Base-by-base conservation (phyloP, 75 land plant species). In the Pinus albicaulis region DNA sequence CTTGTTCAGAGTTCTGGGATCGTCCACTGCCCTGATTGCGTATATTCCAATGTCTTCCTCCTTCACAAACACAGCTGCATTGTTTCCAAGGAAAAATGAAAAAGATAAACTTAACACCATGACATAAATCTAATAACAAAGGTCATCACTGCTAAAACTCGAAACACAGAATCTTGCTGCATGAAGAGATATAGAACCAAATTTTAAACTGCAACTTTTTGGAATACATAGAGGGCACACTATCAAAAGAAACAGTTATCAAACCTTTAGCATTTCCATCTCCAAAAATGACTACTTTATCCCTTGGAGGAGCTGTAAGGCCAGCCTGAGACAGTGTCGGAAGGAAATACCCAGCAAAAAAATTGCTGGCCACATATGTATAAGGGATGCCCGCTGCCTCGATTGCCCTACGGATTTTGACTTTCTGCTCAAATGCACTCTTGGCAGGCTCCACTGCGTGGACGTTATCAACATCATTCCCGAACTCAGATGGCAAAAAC, bases 401-500 rank as follows among this genome's bases (percentile, higher is more conserved):
- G 14, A 90, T 73, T 25, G 73, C 57, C 13, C 90, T 41, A 1
- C 90, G 83, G 55, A 90, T n/a, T 22, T 76, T 24, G 16, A 63
- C 83, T 65, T 90, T 90, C 24, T 2, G 19, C 1, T n/a, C 80
- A 64, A 80, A 87, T 7, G 62, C 26, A n/a, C 75, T 41, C 52
- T 85, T 79, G 10, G 80, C 82, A 5, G 86, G 87, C 60, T 85
- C 83, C 14, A 87, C 75, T 8, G 84, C 79, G 55, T 83, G 76
- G 7, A 28, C 62, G 1, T 63, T 76, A 72, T 81, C 92, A 22
- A 82, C 79, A 65, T 90, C 92, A 25, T 64, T 85, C 13, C 88
- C 90, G 75, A 85, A 90, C 71, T 90, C 92, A 13, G 92, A 85
- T 2, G 92, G 92, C 2, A 90, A 64, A 74, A 85, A 90, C 65